Evolutionary conservation across 345 rosid species (phyloP), one percentile per base, ranked within the genome.

Genomic region (Jatropha curcas): DNA sequence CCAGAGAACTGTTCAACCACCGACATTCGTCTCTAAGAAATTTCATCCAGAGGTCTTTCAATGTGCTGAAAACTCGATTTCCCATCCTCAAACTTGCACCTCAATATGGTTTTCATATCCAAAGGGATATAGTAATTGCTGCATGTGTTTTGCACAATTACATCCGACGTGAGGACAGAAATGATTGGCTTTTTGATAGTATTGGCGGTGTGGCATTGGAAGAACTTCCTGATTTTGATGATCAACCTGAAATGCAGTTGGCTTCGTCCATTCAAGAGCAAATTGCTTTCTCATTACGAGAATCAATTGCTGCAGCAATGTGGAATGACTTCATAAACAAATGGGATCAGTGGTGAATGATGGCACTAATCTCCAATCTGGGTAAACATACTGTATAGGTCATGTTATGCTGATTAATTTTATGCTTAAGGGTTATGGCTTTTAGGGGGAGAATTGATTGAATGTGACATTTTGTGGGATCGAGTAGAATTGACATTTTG

Each of bases 71-170:
- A 77, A 70, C 85, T 30, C 82, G 97, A 52, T 92, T 90, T 79
- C 93, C 96, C 3, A 88, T 90, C 61, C 90, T 89, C 67, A 89
- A 85, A 83, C 87, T 88, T 4, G 88, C 91, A 25, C 85, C 92
- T 19, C 96, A 84, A 33, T 90, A 92, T 71, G 87, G 85, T 22
- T 90, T 89, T 70, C 84, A 86, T 60, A 77, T 92, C 65, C 98
- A 92, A 80, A 89, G 98, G 82, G 98, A 90, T 79, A 80, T 92
- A 66, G 96, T 90, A 60, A 88, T 90, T 67, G 98, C 90, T 52
- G 83, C 94, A 0, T 89, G 96, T 68, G 88, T 87, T 70, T 75
- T 90, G 30, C 98, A 92, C 70, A 92, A 90, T 79, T 90, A 71
- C 81, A 80, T 90, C 50, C 78, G 85, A 33, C 86, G 74, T 2